Conservation (phyloP, 2,329 filamentous ascomycete genomes). For the Epichloe sp. region DNA sequence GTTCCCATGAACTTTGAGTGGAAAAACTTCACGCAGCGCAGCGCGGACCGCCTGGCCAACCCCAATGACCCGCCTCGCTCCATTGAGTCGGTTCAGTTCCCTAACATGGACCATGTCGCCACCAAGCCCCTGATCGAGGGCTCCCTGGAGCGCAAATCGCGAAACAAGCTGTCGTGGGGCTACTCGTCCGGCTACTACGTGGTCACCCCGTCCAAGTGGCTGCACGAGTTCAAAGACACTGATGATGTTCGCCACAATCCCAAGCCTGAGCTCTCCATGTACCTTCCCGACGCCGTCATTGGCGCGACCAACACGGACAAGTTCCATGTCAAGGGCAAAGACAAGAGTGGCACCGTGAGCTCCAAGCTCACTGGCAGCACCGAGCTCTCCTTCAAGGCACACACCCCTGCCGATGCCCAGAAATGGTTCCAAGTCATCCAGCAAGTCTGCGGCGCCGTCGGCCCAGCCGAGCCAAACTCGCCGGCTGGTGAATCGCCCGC, state of each 20-base stretch:
- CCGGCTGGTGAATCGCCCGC: conserved; percentile 4
- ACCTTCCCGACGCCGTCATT: conserved; percentile 78
- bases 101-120: conserved; percentile 73
- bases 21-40: conserved; percentile 67
- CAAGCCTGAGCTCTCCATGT: conserved; percentile 75
- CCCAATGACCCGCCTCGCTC: conserved; percentile 60
- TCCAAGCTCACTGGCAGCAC: conserved; percentile 68
- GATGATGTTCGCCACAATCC: conserved; percentile 62
- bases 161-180: conserved; percentile 66
- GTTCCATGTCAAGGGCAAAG: conserved; percentile 93
- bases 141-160: conserved; percentile 77
- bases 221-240: conserved; percentile 94
- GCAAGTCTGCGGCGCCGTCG: conserved; percentile 40
- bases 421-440: conserved; percentile 74
- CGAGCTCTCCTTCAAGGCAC: conserved; percentile 79
- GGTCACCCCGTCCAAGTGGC: conserved; percentile 71
- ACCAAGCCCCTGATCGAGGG: conserved; percentile 81
- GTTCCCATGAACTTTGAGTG: conserved; percentile 84
- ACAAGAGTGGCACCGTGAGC: conserved; percentile 66
- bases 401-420: conserved; percentile 64
- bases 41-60: conserved; percentile 61
- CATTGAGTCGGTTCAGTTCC: conserved; percentile 63
- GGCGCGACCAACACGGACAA: conserved; percentile 62
- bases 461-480: conserved; percentile 21
- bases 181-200: conserved; percentile 81